Evolutionary conservation across 306 rosid genomes (phyloP).

Genomic region (Senna tora): DNA sequence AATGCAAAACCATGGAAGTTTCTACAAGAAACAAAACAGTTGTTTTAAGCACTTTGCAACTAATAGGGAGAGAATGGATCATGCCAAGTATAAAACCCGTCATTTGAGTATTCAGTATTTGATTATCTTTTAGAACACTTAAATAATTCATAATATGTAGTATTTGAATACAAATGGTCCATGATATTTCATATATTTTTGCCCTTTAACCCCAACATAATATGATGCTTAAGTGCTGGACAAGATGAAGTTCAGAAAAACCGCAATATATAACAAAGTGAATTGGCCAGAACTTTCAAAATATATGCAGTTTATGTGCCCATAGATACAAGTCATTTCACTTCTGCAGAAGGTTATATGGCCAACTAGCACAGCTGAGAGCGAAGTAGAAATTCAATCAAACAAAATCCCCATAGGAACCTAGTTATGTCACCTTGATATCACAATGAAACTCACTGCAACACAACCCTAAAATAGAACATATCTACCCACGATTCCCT

Average conservation of each 20-base stretch:
- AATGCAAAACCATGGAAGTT: constrained; percentile 25
- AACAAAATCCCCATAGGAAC: background rate
- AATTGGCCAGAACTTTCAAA: background rate
- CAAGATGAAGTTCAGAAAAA: background rate
- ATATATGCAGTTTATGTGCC: background rate
- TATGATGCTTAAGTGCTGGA: constrained; percentile 1
- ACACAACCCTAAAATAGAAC: background rate
- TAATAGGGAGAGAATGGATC: background rate
- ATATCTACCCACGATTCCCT: background rate
- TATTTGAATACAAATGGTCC: background rate
- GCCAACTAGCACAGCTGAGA: background rate
- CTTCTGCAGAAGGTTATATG: background rate
- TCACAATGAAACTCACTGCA: background rate
- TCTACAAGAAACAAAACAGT: constrained; percentile 15
- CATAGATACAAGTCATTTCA: background rate
- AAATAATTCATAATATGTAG: background rate
- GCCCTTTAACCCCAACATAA: background rate
- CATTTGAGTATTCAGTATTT: background rate
- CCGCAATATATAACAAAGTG: background rate
- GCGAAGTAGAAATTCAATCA: background rate
- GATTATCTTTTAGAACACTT: background rate
- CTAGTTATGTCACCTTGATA: background rate
- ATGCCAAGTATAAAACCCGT: background rate
- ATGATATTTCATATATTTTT: background rate
- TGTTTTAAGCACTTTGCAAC: constrained; percentile 17